Conservation (phyloP, 2,329 filamentous ascomycete species). For the Fusarium verrucosum region DNA sequence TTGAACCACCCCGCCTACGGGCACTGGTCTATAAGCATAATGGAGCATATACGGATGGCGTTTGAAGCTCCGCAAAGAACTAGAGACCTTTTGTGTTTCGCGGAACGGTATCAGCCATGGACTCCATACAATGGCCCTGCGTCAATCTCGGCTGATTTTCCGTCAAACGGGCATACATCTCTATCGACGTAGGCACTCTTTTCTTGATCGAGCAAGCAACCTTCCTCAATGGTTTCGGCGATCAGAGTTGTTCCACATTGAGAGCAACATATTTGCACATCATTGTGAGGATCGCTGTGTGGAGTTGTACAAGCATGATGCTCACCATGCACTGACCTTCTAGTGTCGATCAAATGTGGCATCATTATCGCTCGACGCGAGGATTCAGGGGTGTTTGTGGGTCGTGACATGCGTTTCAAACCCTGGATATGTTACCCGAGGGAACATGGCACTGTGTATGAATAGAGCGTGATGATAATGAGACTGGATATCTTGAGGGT, state of each 20-base stretch:
- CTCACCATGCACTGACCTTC: not conserved
- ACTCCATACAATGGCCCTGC: not conserved
- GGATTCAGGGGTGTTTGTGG: constrained; percentile 35
- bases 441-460: not conserved
- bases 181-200: not conserved
- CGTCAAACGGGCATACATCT: not conserved
- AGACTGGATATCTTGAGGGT: constrained; percentile 4
- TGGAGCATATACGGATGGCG: not conserved
- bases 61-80: not conserved
- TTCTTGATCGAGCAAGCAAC: not conserved
- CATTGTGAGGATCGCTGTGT: not conserved
- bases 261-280: not conserved
- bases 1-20: constrained; percentile 12
- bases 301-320: not conserved
- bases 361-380: not conserved
- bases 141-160: constrained; percentile 1
- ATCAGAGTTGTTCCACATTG: constrained; percentile 8
- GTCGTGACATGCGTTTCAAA: constrained; percentile 23
- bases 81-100: not conserved
- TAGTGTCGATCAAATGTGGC: constrained; percentile 16
- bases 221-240: not conserved
- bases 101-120: constrained; percentile 1
- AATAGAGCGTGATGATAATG: constrained; percentile 7
- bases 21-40: constrained; percentile 9
- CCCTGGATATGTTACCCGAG: constrained; percentile 3